These are phyloP conservation scores for Penicillium sp. DNA, from an alignment of 2,329 filamentous ascomycete genomes.

Conservation along the genomic window DNA sequence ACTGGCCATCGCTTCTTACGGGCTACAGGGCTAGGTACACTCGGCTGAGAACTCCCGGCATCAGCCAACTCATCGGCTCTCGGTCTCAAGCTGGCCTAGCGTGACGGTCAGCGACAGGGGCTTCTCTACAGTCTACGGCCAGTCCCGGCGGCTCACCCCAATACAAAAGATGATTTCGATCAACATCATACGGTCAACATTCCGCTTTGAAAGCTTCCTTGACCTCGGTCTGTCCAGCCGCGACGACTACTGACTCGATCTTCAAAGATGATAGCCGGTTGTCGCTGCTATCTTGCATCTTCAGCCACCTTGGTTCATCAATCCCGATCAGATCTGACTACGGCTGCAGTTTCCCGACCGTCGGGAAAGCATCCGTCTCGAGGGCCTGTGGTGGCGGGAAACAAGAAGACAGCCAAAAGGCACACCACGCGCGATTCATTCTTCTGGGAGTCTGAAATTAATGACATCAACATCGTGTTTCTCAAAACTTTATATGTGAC, in stretches of 20 bases:
- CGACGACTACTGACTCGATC: neutral
- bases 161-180: neutral
- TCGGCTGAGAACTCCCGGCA: conserved; percentile 16
- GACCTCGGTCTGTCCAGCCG: neutral
- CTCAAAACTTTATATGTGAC: neutral
- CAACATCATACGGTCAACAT: neutral
- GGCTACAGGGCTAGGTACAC: neutral
- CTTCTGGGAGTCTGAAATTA: neutral
- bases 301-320: neutral
- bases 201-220: neutral
- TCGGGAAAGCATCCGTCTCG: neutral
- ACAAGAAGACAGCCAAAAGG: neutral
- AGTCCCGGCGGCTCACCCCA: neutral
- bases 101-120: neutral
- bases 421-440: neutral
- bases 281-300: neutral
- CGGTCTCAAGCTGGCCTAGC: neutral
- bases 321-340: neutral
- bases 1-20: conserved; percentile 36
- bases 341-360: neutral
- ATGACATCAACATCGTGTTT: neutral
- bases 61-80: conserved; percentile 13
- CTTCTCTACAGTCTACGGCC: conserved; percentile 2
- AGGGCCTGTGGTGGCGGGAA: neutral
- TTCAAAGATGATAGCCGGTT: neutral